These are phyloP conservation scores for Zhuliangozyma blackwelliae DNA, from an alignment of 1,139 yeast species.

Conservation along the genomic window DNA sequence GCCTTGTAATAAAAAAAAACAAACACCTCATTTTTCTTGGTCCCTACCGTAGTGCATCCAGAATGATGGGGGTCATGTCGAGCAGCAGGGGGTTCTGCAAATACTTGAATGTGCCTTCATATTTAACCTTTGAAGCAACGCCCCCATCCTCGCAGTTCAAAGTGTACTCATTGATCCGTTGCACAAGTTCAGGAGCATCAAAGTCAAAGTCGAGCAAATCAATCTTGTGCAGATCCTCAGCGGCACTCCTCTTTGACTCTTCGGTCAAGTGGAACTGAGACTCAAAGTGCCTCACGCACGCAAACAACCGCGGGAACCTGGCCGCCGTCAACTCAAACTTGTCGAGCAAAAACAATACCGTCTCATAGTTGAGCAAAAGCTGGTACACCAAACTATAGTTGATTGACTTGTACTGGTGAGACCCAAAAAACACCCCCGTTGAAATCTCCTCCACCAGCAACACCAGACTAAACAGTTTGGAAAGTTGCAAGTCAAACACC, in stretches of 20 bases:
- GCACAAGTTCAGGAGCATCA: constrained; percentile 26
- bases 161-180: constrained; percentile 4
- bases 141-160: background rate
- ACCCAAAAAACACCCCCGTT: constrained; percentile 7
- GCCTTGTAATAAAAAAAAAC: no score
- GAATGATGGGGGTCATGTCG: constrained; percentile 13
- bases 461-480: constrained; percentile 11
- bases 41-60: constrained; percentile 1
- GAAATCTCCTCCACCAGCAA: constrained; percentile 12
- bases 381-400: constrained; percentile 26
- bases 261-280: constrained; percentile 16
- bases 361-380: constrained; percentile 28
- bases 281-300: constrained; percentile 19
- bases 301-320: constrained; percentile 14
- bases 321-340: constrained; percentile 8
- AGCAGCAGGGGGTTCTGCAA: no score
- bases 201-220: constrained; percentile 22
- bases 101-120: no score
- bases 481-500: constrained; percentile 19
- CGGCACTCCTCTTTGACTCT: constrained; percentile 12
- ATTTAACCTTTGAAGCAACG: no score
- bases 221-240: constrained; percentile 7
- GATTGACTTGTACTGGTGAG: constrained; percentile 14
- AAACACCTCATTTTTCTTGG: no score
- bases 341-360: constrained; percentile 16